Evolutionary conservation across 768 basidiomycete genomes (phyloP), one percentile per base, ranked within the genome.

Genomic region (Dioszegia aurantiaca): DNA sequence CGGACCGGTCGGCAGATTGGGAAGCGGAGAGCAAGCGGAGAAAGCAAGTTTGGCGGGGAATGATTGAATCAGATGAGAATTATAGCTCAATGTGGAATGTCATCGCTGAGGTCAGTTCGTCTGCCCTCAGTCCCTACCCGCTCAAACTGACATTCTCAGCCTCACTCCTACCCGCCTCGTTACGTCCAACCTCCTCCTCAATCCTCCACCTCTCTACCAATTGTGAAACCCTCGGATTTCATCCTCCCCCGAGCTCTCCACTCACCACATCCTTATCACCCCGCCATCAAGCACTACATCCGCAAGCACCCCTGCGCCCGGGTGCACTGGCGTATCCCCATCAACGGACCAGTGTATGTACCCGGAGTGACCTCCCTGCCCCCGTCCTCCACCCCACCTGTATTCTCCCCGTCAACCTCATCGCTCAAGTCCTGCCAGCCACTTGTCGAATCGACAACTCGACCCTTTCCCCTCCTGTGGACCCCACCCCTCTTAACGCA

Each of bases 321-420:
- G 14, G 60, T 74, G 1, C 56, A 70, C 27, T 74, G 73, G 73
- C 27, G 70, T 2, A 69, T 74, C 31, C 73, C 73, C 0, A 47
- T 74, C 8, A 62, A 71, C 46, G 70, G 70, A 4, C 67, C 67
- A 2, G 65, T 74, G 23, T 12, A 61, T 4, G 48, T 74, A 1
- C 70, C 40, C 14, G 17, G 12, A 30, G 24, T 39, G 10, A 42
- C 36, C 52, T 21, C 14, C 46, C 46, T 40, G 8, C 17, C 51
- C 2, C 37, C 51, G 10, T 26, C n/a, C 16, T 4, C 11, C 36
- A 8, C 36, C 36, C 4, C 36, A 53, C 37, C 33, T 33, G 16
- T 40, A 12, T 36, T 62, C 27, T 24, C 51, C 6, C 48, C 43
- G 12, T 47, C 56, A 26, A 28, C 17, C 4, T 24, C 19, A 21